Percentiles rank a stretch among this genome's conserved stretches.
phyloP scores from a whole-genome alignment of 1,139 yeast species.

The Yamadazyma dushanensis region DNA sequence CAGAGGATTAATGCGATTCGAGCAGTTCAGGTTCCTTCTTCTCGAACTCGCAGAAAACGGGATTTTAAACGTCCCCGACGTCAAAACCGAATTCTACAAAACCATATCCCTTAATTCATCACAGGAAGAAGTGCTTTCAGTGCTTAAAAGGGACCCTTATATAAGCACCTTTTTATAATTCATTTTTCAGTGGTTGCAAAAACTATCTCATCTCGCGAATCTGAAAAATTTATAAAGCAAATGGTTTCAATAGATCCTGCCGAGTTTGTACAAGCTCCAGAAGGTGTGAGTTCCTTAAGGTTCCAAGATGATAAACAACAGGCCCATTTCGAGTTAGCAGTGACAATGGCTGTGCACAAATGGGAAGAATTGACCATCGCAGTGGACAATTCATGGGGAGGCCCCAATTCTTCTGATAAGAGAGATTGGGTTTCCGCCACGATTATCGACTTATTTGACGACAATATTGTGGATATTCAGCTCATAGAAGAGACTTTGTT shows the following conservation, averaged over 20 bases:
- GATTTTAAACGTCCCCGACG: slow-evolving; percentile 62
- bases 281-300: slow-evolving; percentile 39
- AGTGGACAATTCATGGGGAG: slow-evolving; percentile 98
- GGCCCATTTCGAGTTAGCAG: slow-evolving; percentile 90
- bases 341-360: slow-evolving; percentile 79
- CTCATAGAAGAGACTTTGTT: slow-evolving; percentile 82
- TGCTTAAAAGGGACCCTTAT: slow-evolving; percentile 52
- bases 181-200: not conserved
- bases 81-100: slow-evolving; percentile 66
- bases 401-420: slow-evolving; percentile 84
- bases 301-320: slow-evolving; percentile 68
- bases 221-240: not conserved
- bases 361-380: slow-evolving; percentile 93
- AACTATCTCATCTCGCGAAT: not conserved
- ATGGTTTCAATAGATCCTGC: slow-evolving; percentile 44
- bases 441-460: slow-evolving; percentile 75
- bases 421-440: slow-evolving; percentile 93
- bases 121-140: slow-evolving; percentile 65
- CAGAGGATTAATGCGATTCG: slow-evolving; percentile 32
- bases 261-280: slow-evolving; percentile 45
- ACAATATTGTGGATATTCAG: slow-evolving; percentile 66
- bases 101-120: slow-evolving; percentile 65
- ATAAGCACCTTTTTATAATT: slow-evolving; percentile 12
- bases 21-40: slow-evolving; percentile 52
- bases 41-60: slow-evolving; percentile 80